These are phyloP conservation scores for Mycosarcoma maydis DNA, from an alignment of 1,284 basidiomycete species.

Conservation along the genomic window DNA sequence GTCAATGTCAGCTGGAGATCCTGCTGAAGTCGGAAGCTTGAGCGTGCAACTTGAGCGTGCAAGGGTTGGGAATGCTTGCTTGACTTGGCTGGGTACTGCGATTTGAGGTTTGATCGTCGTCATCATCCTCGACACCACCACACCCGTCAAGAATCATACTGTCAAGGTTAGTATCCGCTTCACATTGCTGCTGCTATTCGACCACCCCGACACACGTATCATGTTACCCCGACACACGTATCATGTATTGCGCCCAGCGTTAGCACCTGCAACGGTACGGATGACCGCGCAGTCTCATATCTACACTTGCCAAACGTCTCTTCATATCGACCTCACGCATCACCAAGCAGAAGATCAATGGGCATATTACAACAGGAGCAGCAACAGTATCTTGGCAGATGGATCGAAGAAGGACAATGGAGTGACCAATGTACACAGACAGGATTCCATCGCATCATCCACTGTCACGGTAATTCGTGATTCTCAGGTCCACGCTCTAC, in stretches of 20 bases:
- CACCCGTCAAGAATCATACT: conserved; percentile 52
- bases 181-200: conserved; percentile 3
- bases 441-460: too few relatives aligned
- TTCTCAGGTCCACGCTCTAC: too few relatives aligned
- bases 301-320: background rate
- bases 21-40: too few relatives aligned
- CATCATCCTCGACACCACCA: conserved; percentile 51
- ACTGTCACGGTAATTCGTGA: too few relatives aligned
- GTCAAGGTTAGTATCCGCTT: conserved; percentile 42
- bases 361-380: too few relatives aligned
- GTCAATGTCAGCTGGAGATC: too few relatives aligned
- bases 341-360: too few relatives aligned
- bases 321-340: background rate
- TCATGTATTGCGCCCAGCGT: background rate
- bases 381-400: too few relatives aligned
- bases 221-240: conserved; percentile 4
- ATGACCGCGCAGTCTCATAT: background rate
- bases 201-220: conserved; percentile 6
- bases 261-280: conserved; percentile 15
- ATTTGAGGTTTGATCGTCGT: conserved; percentile 37
- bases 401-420: too few relatives aligned
- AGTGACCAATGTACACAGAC: too few relatives aligned
- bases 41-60: too few relatives aligned
- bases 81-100: conserved; percentile 9
- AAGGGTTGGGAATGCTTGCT: too few relatives aligned